A percentile compares a stretch with the other conserved stretches of the same genome.
These are phyloP conservation scores for Mycena latifolia DNA, from an alignment of 768 basidiomycete species.

Conservation along the genomic window DNA sequence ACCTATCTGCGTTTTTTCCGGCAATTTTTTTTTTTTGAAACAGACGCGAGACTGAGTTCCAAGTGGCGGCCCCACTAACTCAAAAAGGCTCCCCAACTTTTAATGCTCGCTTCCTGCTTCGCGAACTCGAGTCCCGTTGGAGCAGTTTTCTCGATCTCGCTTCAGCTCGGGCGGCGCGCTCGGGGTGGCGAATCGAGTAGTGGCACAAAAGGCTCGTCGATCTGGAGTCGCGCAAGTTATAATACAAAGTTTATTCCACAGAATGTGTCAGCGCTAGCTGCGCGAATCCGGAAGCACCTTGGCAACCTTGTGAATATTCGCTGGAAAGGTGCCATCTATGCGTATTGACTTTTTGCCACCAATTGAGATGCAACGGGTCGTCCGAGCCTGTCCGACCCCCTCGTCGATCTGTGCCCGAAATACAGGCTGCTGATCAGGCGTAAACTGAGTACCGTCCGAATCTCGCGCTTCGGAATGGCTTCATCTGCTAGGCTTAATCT, in stretches of 20 bases:
- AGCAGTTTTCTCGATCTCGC: slow-evolving; percentile 21
- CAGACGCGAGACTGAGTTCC: slow-evolving; percentile 15
- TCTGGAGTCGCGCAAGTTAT: slow-evolving; percentile 1
- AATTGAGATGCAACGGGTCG: slow-evolving; percentile 2
- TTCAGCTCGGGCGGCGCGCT: slow-evolving; percentile 10
- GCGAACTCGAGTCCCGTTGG: slow-evolving; percentile 17
- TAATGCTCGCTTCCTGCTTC: slow-evolving; percentile 21
- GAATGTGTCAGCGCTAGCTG: slow-evolving; percentile 29
- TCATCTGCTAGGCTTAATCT: slow-evolving; percentile 9
- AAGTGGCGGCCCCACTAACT: slow-evolving; percentile 14
- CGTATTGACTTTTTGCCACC: slow-evolving; percentile 10
- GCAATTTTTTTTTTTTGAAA: no score
- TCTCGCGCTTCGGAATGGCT: slow-evolving; percentile 16
- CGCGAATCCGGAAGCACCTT: slow-evolving; percentile 21
- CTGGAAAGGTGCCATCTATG: slow-evolving; percentile 8
- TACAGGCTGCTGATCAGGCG: slow-evolving; percentile 26
- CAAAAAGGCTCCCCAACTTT: slow-evolving; percentile 15
- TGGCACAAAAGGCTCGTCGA: slow-evolving; percentile 33
- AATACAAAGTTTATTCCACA: slow-evolving; percentile 33
- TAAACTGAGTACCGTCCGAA: slow-evolving; percentile 23
- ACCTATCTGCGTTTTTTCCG: slow-evolving; percentile 5
- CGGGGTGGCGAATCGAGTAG: slow-evolving; percentile 26
- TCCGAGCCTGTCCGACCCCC: slow-evolving; percentile 20
- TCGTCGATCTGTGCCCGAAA: slow-evolving; percentile 32
- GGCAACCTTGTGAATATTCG: slow-evolving; percentile 22